Base-by-base conservation (phyloP, 1,284 basidiomycete species). In the Anthracocystis walkeri region DNA sequence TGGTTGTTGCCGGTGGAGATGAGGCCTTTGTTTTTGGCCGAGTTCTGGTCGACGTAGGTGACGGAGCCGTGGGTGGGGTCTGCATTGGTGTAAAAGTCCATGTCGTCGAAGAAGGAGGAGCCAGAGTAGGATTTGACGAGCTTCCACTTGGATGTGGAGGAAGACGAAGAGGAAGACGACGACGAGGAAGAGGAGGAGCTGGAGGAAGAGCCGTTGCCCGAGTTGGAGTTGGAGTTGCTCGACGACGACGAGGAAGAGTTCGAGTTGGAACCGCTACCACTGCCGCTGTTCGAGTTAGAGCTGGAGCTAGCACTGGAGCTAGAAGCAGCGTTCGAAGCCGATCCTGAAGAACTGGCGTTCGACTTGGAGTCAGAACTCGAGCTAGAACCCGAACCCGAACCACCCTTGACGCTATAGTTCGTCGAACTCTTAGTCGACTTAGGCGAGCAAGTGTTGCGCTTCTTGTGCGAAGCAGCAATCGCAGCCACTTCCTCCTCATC, bases 41-140 rank as follows among this genome's bases (percentile, higher is more conserved):
- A 31, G 55, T 23, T 31, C 23, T 60, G 46, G 58, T 53, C 58
- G 41, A 77, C 62, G 54, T 79, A 79, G 53, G 68, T 64, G 59
- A 79, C 63, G 53, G 64, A 68, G n/a, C 77, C 77, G 50, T 77
- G 67, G 41, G 69, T 77, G 42, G 77, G 77, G 57, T 79, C 77
- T n/a, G 45, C 14, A 49, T 51, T 58, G 55, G 77, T 77, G 70
- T 48, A 79, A 46, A 77, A 79, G 65, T 64, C 59, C 77, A 74
- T 74, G 64, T 77, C 74, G 58, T 79, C 67, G 27, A 79, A 79
- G 65, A 79, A 79, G 21, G 56, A 58, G 20, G 38, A 55, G 54
- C 77, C 77, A 4, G 66, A 40, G 61, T 76, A 78, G 7, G 66
- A 67, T 61, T 74, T 74, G 70, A 74, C 71, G 20, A 77, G 67